These are phyloP conservation scores for Camptophora hylomeconis DNA, from an alignment of 2,329 filamentous ascomycete species.

Conservation along the genomic window DNA sequence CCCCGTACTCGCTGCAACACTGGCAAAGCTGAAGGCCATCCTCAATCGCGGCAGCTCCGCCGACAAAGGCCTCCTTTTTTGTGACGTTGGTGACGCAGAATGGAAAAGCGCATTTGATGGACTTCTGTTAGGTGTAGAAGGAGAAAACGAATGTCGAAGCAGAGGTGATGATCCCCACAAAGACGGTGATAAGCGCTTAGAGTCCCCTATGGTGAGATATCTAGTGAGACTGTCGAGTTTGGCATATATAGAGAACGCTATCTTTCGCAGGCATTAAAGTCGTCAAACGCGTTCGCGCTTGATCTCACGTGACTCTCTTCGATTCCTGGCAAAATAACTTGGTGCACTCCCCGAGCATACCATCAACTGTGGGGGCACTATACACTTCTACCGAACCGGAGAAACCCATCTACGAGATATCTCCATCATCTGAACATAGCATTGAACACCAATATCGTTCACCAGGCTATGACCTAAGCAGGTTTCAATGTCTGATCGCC, in stretches of 20 bases:
- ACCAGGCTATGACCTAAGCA: too few species aligned
- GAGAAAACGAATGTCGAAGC: conserved; percentile 30
- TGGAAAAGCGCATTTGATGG: conserved; percentile 27
- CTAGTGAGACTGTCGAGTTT: too few species aligned
- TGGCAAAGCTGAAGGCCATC: conserved; percentile 54
- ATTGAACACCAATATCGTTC: too few species aligned
- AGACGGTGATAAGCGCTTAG: conserved; percentile 26
- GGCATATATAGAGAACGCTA: too few species aligned
- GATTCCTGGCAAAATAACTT: too few species aligned
- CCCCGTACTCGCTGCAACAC: conserved; percentile 32
- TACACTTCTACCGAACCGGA: too few species aligned
- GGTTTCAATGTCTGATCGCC: too few species aligned
- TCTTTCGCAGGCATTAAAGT: too few species aligned
- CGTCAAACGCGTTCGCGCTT: conserved; percentile 2
- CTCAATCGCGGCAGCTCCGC: conserved; percentile 25
- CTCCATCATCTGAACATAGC: too few species aligned
- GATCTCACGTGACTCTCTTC: background rate
- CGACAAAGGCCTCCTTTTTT: conserved; percentile 25
- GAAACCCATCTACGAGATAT: too few species aligned
- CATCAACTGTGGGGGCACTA: too few species aligned
- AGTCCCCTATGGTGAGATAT: conserved; percentile 33
- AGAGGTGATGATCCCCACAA: conserved; percentile 29
- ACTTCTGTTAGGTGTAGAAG: conserved; percentile 21
- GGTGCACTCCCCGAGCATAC: too few species aligned
- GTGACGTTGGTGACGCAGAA: conserved; percentile 10